phyloP scores from a whole-genome alignment of 2,329 filamentous ascomycete species.

The Aspergillus tubingensis region DNA sequence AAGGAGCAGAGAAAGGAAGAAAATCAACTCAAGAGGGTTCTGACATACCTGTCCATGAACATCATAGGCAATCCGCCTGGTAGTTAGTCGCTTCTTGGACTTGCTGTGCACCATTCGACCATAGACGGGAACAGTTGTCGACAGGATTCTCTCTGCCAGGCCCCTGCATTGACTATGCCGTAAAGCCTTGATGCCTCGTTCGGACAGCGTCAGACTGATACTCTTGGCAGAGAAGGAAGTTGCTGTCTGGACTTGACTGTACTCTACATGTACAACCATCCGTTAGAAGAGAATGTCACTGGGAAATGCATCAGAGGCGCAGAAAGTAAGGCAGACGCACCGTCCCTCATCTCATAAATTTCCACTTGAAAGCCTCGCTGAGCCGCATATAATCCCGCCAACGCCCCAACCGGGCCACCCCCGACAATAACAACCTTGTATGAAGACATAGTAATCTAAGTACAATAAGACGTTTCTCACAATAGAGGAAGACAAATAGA shows the following conservation, averaged over 20 bases:
- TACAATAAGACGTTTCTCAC: neutral
- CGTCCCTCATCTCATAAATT: neutral
- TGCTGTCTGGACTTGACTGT: neutral
- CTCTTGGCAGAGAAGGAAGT: neutral
- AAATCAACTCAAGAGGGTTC: neutral
- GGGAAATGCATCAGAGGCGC: too few relatives aligned
- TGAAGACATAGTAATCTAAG: neutral
- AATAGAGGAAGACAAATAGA: neutral
- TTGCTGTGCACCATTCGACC: neutral
- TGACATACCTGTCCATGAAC: neutral
- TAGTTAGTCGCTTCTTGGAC: neutral
- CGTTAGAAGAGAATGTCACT: neutral
- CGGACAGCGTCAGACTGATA: neutral
- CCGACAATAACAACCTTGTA: neutral
- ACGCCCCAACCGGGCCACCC: neutral
- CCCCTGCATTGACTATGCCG: neutral
- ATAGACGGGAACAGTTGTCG: neutral
- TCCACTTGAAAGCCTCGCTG: neutral
- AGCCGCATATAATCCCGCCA: neutral
- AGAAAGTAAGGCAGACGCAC: neutral
- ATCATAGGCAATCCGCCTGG: neutral
- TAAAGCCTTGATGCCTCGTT: neutral
- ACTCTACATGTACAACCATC: neutral
- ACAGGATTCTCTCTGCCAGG: neutral
- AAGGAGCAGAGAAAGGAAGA: neutral